Percentiles rank a stretch among this genome's conserved stretches.
These are phyloP conservation scores for Rosa persica DNA, from an alignment of 306 rosid species.

Conservation along the genomic window DNA sequence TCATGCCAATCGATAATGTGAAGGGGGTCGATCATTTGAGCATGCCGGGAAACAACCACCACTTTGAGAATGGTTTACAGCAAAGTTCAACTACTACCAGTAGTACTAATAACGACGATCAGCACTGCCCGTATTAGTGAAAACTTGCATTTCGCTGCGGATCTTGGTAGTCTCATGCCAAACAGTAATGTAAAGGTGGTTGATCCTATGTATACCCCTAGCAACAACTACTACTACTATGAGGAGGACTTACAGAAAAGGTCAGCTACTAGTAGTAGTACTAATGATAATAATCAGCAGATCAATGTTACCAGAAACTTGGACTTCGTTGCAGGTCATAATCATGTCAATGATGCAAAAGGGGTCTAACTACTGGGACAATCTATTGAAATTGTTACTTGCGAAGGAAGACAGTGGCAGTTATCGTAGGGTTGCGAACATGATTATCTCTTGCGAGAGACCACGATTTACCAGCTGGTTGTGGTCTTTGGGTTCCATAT, in stretches of 20 bases:
- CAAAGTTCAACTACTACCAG: not conserved
- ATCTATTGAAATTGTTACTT: not conserved
- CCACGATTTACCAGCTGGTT: too few relatives aligned
- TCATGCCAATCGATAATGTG: not conserved
- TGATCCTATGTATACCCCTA: not conserved
- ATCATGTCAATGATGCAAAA: not conserved
- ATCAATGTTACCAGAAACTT: not conserved
- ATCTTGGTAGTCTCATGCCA: not conserved
- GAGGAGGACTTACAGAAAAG: not conserved
- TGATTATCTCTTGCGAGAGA: too few relatives aligned
- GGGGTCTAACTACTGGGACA: not conserved
- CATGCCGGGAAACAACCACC: not conserved
- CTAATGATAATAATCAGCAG: not conserved
- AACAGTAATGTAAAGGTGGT: not conserved
- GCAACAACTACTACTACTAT: not conserved
- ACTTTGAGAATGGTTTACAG: not conserved
- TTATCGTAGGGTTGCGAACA: too few relatives aligned
- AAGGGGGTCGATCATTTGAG: not conserved
- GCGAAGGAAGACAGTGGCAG: not conserved
- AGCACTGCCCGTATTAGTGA: not conserved
- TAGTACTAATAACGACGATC: not conserved
- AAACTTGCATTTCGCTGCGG: not conserved
- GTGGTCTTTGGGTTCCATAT: too few relatives aligned
- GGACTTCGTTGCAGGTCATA: not conserved
- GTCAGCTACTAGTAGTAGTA: not conserved